These are phyloP conservation scores for Lactarius sp. DNA, from an alignment of 768 basidiomycete genomes.

Conservation along the genomic window DNA sequence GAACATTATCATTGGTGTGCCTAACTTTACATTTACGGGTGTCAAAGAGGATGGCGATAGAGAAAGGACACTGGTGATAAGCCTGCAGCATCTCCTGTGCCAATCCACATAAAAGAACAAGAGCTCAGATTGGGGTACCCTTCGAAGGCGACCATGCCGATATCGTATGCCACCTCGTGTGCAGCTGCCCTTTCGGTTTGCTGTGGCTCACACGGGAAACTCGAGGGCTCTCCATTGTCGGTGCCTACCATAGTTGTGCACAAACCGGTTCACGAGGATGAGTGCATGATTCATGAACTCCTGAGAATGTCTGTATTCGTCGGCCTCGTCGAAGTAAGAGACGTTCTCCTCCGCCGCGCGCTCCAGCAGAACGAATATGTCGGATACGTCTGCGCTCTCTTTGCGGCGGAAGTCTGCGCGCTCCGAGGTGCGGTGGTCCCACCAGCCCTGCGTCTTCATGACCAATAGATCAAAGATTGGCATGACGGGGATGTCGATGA, in stretches of 20 bases:
- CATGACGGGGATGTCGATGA: slow-evolving; percentile 11
- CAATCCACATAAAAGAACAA: no score
- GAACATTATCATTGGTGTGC: no score
- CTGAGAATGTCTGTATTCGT: background rate
- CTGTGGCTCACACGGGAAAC: background rate
- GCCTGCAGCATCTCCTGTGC: no score
- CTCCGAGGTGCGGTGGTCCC: background rate
- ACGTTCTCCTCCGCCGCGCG: background rate
- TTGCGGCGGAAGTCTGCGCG: slow-evolving; percentile 3
- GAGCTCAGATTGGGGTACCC: no score
- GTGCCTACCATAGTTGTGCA: background rate
- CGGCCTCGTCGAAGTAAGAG: background rate
- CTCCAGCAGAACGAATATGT: slow-evolving; percentile 7
- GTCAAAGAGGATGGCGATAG: no score
- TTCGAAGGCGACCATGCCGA: background rate
- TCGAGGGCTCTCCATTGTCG: background rate
- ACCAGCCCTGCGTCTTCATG: slow-evolving; percentile 18
- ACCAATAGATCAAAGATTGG: slow-evolving; percentile 9
- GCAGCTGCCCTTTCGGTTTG: background rate
- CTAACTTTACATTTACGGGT: no score
- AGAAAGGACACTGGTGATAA: no score
- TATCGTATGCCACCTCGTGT: background rate
- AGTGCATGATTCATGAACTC: background rate
- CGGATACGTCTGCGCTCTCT: background rate
- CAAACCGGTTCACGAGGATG: background rate